Percentiles rank a stretch among this genome's conserved stretches.
These are phyloP conservation scores for Proliferodiscus dingleyae DNA, from an alignment of 2,329 filamentous ascomycete species.

Conservation along the genomic window DNA sequence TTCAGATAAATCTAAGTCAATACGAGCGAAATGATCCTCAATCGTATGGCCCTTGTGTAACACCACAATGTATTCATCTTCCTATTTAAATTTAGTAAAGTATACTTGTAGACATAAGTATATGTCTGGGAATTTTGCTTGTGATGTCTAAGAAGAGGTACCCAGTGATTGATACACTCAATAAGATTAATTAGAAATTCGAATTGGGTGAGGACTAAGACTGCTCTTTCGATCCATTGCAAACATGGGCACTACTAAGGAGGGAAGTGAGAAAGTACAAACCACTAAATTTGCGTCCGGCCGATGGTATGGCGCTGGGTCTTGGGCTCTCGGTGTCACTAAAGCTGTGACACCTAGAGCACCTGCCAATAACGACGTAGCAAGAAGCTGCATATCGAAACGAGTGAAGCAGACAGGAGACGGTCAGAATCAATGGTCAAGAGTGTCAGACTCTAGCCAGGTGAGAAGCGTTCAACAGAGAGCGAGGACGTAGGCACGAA, in stretches of 20 bases:
- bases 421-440: too few species aligned
- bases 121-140: too few species aligned
- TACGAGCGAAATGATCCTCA: not conserved
- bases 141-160: too few species aligned
- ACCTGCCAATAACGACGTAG: not conserved
- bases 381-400: not conserved
- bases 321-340: not conserved
- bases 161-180: too few species aligned
- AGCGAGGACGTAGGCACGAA: too few species aligned
- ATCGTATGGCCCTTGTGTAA: not conserved
- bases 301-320: not conserved
- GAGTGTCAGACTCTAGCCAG: too few species aligned
- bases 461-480: too few species aligned
- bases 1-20: not conserved
- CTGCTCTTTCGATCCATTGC: not conserved
- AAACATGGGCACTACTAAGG: too few species aligned
- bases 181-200: too few species aligned
- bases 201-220: not conserved
- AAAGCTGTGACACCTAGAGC: not conserved
- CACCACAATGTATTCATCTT: not conserved
- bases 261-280: not conserved
- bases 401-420: not conserved
- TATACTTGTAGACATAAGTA: too few species aligned
- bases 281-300: not conserved
- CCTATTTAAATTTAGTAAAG: too few species aligned